Evolutionary conservation across 2,329 filamentous ascomycete species (phyloP), one percentile per base, ranked within the genome.

Genomic region (Fusarium lateritium): DNA sequence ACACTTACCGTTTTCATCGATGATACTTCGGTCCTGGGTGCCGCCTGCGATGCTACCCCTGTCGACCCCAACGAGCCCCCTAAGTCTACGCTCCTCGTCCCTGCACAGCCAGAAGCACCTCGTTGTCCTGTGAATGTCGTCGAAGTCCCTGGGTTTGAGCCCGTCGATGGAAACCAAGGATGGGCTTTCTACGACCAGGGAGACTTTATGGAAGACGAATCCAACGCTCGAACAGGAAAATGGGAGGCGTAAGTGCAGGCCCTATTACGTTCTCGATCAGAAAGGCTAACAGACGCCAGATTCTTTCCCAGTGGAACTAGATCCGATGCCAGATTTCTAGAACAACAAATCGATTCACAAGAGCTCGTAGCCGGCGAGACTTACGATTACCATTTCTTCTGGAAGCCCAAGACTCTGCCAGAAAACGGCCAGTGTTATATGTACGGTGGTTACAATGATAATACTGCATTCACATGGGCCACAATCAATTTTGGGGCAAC

Each of bases 361-460:
- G 0, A 40, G 1, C 45, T 62, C 2, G 3, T 1, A 7, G n/a
- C 7, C 2, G 10, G 14, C 13, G 58, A 62, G 3, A 5, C 2
- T 0, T 62, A 62, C 6, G 45, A 62, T 7, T 62, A 10, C 7
- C 58, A 31, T 22, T 62, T 62, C 56, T 62, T 62, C 6, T 62
- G 58, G 58, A 62, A 62, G 10, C 56, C 58, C 0, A 9, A 54
- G 0, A 28, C 26, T 2, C 14, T 62, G 0, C 58, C 58, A 3
- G 14, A 31, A 7, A 15, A 1, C 2, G 58, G 56, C 0, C 1
- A 1, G 2, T 62, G 58, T 6, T 24, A 31, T 1, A 61, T 62
- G 0, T 19, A 4, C 7, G 21, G 14, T 3, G 58, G 26, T 0
- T 45, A 36, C 17, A 56, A 36, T 33, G 31, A 53, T 17, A 1